Evolutionary conservation across 768 basidiomycete genomes (phyloP), one percentile per base, ranked within the genome.

Genomic region (Tulasnella sp.): DNA sequence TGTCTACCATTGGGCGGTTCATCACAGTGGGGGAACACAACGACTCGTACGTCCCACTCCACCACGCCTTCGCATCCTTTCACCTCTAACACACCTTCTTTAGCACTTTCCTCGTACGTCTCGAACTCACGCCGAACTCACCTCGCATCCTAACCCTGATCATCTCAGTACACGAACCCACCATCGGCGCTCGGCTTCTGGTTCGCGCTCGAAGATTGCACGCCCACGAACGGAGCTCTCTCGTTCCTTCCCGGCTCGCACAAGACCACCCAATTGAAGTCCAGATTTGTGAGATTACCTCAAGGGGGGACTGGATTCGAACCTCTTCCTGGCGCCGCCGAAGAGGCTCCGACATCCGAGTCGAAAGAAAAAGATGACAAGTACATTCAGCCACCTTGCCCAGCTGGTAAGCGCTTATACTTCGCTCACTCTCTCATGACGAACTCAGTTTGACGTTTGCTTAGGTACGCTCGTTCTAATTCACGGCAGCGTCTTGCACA

Each of bases 231-330:
- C 81, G 95, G 95, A 11, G 94, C 95, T 10, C 87, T 96, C 7
- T 93, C 92, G 5, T 97, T 96, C 84, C 86, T 94, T 2, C 96
- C 96, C 0, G 95, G 96, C 29, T 96, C 95, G 1, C 98, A 99
- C 83, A 87, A 92, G 42, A 88, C 87, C 0, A 86, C 89, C 2
- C 89, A 90, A 0, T 90, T 96, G 70, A 88, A 90, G 7, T 93
- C 94, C 81, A 92, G 98, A 15, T 95, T 99, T 82, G 90, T 98
- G 26, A 91, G 95, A 20, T 85, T 92, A 10, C 88, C 89, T 3
- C 84, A 84, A 1, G 91, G 91, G 0, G 96, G 96, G 13, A 98
- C 96, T 0, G 94, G 92, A 0, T 96, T 99, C 81, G 93, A 94
- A 82, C 35, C 79, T 23, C 57, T 74, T 5, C 78, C 39, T 11